These are phyloP conservation scores for Candida neerlandica DNA, from an alignment of 1,139 yeast species.

Conservation along the genomic window DNA sequence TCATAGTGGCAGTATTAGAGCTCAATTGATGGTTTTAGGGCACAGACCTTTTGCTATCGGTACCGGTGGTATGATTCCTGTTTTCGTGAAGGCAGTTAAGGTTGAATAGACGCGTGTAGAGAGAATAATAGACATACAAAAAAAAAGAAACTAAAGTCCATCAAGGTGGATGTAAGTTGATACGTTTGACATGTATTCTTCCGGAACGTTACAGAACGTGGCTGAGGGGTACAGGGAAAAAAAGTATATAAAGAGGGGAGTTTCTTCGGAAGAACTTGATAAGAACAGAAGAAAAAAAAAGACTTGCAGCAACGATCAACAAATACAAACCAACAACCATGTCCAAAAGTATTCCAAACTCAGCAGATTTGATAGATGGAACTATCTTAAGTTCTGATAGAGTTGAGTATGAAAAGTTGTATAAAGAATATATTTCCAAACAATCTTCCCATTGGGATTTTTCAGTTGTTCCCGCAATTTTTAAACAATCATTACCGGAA, in stretches of 20 bases:
- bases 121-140: neutral
- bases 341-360: constrained; percentile 1
- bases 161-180: too few species aligned
- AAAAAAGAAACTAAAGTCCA: too few species aligned
- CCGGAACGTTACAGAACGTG: neutral
- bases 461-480: constrained; percentile 38
- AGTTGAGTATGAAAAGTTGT: constrained; percentile 18
- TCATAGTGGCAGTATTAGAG: constrained; percentile 44
- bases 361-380: constrained; percentile 12
- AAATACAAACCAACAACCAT: neutral
- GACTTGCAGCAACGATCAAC: neutral
- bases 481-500: constrained; percentile 38
- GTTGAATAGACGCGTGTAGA: neutral
- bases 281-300: neutral
- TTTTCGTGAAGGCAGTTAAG: constrained; percentile 37
- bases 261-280: neutral
- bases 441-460: constrained; percentile 33
- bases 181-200: neutral
- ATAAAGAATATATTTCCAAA: constrained; percentile 16
- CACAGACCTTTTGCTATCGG: constrained; percentile 46
- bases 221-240: neutral
- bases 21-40: constrained; percentile 43
- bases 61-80: constrained; percentile 50
- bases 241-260: neutral
- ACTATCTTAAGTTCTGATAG: constrained; percentile 15